Percentiles rank a stretch among this genome's conserved stretches.
Conservation (phyloP, 192 early-diverging fungal species). For the Coemansia sp. region DNA sequence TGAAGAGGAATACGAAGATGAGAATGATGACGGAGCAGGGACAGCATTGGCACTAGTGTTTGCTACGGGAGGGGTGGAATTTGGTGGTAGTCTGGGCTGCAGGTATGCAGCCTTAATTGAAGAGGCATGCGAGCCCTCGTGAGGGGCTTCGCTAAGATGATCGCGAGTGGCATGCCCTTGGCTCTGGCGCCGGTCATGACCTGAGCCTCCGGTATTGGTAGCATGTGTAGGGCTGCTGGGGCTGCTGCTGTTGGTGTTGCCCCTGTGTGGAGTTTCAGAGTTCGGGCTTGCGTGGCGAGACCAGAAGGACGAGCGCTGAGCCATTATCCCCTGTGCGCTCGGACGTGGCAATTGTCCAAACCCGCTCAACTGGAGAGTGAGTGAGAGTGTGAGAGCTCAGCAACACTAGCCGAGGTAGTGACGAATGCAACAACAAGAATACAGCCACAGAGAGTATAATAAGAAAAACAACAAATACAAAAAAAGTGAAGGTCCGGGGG, state of each 20-base stretch:
- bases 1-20: slow-evolving; percentile 44
- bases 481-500: neutral
- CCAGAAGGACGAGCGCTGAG: slow-evolving; percentile 40
- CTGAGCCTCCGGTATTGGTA: neutral
- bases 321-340: slow-evolving; percentile 26
- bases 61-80: slow-evolving; percentile 16
- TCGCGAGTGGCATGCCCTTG: neutral
- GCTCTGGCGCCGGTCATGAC: neutral
- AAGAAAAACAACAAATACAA: neutral
- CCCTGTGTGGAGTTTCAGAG: slow-evolving; percentile 3
- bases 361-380: neutral
- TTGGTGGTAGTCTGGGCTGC: slow-evolving; percentile 31
- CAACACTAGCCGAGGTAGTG: neutral
- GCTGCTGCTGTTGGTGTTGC: slow-evolving; percentile 2
- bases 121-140: slow-evolving; percentile 6
- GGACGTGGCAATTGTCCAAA: neutral
- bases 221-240: neutral
- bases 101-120: neutral
- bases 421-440: neutral
- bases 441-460: neutral
- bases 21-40: slow-evolving; percentile 6
- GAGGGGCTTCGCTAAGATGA: neutral
- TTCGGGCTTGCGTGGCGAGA: slow-evolving; percentile 21
- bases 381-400: too few species aligned
- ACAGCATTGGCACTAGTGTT: neutral